Percentiles rank a stretch among this genome's conserved stretches.
Conservation (phyloP, 2,329 filamentous ascomycete genomes). For the Cladorrhinum sp. region DNA sequence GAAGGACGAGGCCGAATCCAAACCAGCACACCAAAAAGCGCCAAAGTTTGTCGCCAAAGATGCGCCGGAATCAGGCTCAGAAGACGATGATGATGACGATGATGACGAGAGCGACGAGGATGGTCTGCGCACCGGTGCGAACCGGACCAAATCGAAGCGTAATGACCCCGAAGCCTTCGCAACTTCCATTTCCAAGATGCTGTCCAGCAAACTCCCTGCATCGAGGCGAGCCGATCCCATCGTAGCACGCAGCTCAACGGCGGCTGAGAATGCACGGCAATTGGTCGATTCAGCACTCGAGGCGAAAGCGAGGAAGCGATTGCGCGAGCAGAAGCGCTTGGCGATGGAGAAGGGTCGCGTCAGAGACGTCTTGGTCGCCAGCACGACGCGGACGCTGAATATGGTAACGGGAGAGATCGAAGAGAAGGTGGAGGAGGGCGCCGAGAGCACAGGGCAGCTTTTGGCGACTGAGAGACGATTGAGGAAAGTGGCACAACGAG, state of each 20-base stretch:
- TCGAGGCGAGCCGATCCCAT: constrained; percentile 84
- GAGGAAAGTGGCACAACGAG: constrained; percentile 83
- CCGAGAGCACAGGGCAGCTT: constrained; percentile 51
- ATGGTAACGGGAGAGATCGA: constrained; percentile 42
- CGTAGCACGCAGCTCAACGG: constrained; percentile 76
- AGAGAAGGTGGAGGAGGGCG: constrained; percentile 34
- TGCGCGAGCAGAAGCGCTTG: constrained; percentile 75
- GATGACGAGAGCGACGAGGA: constrained; percentile 39
- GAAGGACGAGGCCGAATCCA: constrained; percentile 25
- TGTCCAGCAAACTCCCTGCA: constrained; percentile 81
- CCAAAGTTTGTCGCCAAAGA: constrained; percentile 32
- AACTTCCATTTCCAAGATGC: constrained; percentile 88
- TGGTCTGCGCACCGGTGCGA: constrained; percentile 20
- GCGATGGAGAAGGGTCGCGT: constrained; percentile 84
- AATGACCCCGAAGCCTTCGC: constrained; percentile 91
- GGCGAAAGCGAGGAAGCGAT: constrained; percentile 71
- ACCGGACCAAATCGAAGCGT: constrained; percentile 66
- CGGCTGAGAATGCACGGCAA: constrained; percentile 68
- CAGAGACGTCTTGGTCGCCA: constrained; percentile 72
- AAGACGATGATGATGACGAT: constrained; percentile 33
- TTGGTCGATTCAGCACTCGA: constrained; percentile 76
- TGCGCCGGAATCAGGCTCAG: constrained; percentile 30
- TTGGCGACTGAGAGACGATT: constrained; percentile 74
- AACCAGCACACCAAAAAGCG: constrained; percentile 8
- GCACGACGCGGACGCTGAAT: constrained; percentile 46